These are phyloP conservation scores for Erodium maritimum DNA, from an alignment of 345 rosid genomes.

Conservation along the genomic window DNA sequence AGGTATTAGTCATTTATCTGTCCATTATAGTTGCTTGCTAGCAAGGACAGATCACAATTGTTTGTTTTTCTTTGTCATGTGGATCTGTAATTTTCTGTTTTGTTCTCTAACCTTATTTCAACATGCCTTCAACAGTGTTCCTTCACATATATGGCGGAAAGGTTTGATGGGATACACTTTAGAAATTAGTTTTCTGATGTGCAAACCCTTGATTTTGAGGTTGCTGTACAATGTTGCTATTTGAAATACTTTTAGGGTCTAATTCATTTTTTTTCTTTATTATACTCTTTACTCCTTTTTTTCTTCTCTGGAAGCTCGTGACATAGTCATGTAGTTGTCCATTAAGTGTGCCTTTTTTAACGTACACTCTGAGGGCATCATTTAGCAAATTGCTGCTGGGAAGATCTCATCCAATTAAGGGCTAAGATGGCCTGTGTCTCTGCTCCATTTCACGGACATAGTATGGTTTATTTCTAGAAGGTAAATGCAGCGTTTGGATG, in stretches of 20 bases:
- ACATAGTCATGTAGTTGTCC: slow-evolving; percentile 30
- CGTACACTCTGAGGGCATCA: slow-evolving; percentile 64
- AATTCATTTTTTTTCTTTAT: slow-evolving; percentile 13
- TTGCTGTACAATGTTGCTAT: slow-evolving; percentile 19
- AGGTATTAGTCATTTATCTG: slow-evolving; percentile 47
- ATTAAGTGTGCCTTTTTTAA: slow-evolving; percentile 31
- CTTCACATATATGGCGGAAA: slow-evolving; percentile 49
- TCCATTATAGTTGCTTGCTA: slow-evolving; percentile 10
- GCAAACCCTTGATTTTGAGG: slow-evolving; percentile 25
- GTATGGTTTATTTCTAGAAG: slow-evolving; percentile 80
- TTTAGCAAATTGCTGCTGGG: slow-evolving; percentile 89
- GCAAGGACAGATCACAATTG: slow-evolving; percentile 20
- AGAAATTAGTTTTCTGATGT: slow-evolving; percentile 27
- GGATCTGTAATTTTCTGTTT: slow-evolving; percentile 20
- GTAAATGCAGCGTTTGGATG: slow-evolving; percentile 86
- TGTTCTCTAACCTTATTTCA: slow-evolving; percentile 54
- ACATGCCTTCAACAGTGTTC: slow-evolving; percentile 62
- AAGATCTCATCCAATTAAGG: slow-evolving; percentile 80
- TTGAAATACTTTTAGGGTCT: slow-evolving; percentile 22
- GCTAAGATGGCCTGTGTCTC: slow-evolving; percentile 83
- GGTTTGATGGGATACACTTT: slow-evolving; percentile 49
- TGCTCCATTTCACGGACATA: slow-evolving; percentile 65
- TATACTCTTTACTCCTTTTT: slow-evolving; percentile 11
- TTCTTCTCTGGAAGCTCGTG: slow-evolving; percentile 17
- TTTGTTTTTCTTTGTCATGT: slow-evolving; percentile 18